These are phyloP conservation scores for Rhypophila decipiens DNA, from an alignment of 495 filamentous ascomycete genomes.

Conservation along the genomic window DNA sequence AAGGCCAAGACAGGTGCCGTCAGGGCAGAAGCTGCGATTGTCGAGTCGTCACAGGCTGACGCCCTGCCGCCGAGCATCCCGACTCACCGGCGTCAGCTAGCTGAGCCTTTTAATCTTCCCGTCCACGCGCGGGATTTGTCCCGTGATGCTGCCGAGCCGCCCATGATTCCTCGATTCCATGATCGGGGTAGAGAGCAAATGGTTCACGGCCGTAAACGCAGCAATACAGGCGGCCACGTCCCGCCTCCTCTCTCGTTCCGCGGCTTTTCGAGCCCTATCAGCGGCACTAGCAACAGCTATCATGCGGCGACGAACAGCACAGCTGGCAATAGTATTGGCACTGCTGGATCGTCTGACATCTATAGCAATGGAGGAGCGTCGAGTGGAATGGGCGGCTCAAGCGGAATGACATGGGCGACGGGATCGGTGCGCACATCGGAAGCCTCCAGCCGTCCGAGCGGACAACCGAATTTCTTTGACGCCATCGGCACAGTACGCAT, in stretches of 20 bases:
- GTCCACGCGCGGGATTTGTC: constrained; percentile 35
- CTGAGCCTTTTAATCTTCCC: constrained; percentile 14
- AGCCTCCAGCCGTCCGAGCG: constrained; percentile 50
- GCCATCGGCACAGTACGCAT: constrained; percentile 89
- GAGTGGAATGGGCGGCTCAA: constrained; percentile 28
- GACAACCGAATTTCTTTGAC: constrained; percentile 58
- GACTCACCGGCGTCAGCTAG: constrained; percentile 20
- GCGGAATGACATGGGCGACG: constrained; percentile 35
- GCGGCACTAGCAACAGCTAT: constrained; percentile 29
- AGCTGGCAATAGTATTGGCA: constrained; percentile 45
- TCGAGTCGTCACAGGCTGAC: constrained; percentile 17
- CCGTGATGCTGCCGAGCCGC: constrained; percentile 61
- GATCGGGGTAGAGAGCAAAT: constrained; percentile 36
- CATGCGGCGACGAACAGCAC: constrained; percentile 45
- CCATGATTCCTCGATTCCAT: constrained; percentile 71
- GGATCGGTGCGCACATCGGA: constrained; percentile 51
- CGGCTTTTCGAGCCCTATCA: constrained; percentile 63
- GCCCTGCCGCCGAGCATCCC: constrained; percentile 21
- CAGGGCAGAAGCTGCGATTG: constrained; percentile 21
- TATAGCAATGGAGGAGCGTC: constrained; percentile 36
- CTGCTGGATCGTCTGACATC: constrained; percentile 54
- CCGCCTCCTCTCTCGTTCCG: constrained; percentile 62
- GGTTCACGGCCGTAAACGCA: constrained; percentile 71
- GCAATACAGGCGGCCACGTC: constrained; percentile 68
- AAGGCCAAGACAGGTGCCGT: constrained; percentile 62